phyloP scores from a whole-genome alignment of 1,284 basidiomycete species.

The Fomitopsis betulina region DNA sequence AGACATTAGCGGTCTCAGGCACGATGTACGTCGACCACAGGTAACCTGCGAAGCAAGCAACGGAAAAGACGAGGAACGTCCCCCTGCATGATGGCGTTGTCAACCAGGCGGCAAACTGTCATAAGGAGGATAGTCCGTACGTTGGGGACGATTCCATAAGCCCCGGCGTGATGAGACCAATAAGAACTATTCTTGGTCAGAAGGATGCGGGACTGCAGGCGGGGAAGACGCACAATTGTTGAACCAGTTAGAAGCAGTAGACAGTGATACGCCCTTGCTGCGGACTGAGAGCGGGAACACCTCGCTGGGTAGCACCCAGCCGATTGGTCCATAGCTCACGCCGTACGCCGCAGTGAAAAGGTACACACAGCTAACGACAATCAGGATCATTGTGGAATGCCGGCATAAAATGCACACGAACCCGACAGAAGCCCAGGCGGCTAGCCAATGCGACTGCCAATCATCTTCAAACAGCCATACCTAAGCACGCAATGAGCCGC shows the following conservation, averaged over 20 bases:
- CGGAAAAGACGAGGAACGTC: slow-evolving; percentile 66
- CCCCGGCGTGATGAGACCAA: slow-evolving; percentile 75
- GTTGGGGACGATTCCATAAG: slow-evolving; percentile 60
- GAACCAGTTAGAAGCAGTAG: slow-evolving; percentile 82
- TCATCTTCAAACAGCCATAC: slow-evolving; percentile 45
- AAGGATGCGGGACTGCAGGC: slow-evolving; percentile 12
- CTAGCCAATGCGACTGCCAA: slow-evolving; percentile 51
- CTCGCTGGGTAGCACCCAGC: slow-evolving; percentile 80
- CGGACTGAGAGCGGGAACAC: slow-evolving; percentile 86
- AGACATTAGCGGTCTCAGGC: slow-evolving; percentile 73
- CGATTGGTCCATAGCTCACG: slow-evolving; percentile 79
- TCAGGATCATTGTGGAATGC: not conserved
- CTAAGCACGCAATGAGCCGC: slow-evolving; percentile 26
- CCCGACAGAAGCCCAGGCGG: slow-evolving; percentile 65
- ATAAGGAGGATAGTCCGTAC: slow-evolving; percentile 31
- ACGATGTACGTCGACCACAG: slow-evolving; percentile 65
- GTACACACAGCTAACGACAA: slow-evolving; percentile 55
- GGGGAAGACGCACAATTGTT: slow-evolving; percentile 60
- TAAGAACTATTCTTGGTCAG: slow-evolving; percentile 48
- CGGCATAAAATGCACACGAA: slow-evolving; percentile 27
- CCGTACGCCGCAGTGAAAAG: slow-evolving; percentile 82
- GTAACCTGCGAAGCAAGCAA: slow-evolving; percentile 60
- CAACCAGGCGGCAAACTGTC: not conserved
- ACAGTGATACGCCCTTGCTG: slow-evolving; percentile 78
- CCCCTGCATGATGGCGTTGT: slow-evolving; percentile 33